These are phyloP conservation scores for Neurospora africana DNA, from an alignment of 495 filamentous ascomycete genomes.

Conservation along the genomic window DNA sequence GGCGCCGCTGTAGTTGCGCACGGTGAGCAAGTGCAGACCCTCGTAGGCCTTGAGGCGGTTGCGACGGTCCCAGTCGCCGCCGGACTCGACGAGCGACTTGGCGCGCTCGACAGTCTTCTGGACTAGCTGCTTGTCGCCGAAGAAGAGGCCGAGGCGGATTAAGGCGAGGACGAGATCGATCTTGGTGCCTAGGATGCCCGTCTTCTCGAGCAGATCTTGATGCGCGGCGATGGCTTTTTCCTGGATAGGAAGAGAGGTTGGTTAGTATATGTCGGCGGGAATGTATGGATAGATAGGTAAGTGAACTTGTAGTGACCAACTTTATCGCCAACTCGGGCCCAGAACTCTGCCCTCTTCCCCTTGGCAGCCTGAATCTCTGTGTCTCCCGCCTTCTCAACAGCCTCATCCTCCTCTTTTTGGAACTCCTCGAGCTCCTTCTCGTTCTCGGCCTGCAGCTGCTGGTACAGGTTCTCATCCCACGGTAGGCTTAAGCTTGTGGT, in stretches of 20 bases:
- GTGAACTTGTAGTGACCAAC: constrained; percentile 35
- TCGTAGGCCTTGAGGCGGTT: constrained; percentile 98
- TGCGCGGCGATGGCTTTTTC: constrained; percentile 87
- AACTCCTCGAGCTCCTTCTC: constrained; percentile 82
- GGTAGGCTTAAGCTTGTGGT: constrained; percentile 55
- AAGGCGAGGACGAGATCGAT: constrained; percentile 95
- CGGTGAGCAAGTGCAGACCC: constrained; percentile 82
- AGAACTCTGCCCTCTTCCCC: constrained; percentile 93
- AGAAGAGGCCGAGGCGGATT: constrained; percentile 91
- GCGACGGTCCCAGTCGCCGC: constrained; percentile 95
- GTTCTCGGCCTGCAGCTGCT: constrained; percentile 76
- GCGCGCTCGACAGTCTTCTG: constrained; percentile 91
- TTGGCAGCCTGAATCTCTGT: constrained; percentile 86
- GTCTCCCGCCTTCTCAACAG: constrained; percentile 88
- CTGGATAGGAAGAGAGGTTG: constrained; percentile 31
- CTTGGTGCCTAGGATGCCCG: constrained; percentile 84
- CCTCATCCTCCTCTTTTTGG: constrained; percentile 92
- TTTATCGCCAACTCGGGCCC: constrained; percentile 90
- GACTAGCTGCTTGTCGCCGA: constrained; percentile 78
- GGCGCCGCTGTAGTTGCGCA: constrained; percentile 77
- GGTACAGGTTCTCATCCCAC: constrained; percentile 86
- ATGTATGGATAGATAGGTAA: not conserved
- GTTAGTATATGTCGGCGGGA: not conserved
- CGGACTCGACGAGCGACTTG: constrained; percentile 78
- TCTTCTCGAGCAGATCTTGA: constrained; percentile 90